A percentile compares a stretch with the other conserved stretches of the same genome.
Conservation (phyloP, 208 protist species). For the Acanthamoeba sp. region DNA sequence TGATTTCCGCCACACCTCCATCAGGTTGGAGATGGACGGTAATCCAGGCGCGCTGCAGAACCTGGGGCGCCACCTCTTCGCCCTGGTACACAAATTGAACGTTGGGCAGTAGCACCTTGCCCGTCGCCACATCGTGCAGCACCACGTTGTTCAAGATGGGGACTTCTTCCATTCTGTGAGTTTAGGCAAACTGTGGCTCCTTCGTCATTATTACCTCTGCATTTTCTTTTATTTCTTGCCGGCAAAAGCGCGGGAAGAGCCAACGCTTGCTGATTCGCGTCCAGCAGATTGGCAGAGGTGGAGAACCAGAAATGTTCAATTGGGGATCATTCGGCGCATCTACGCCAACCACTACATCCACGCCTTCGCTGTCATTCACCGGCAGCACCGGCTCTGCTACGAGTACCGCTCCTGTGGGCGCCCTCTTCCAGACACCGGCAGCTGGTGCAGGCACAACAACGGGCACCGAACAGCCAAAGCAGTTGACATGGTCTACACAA, state of each 20-base stretch:
- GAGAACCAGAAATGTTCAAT: not conserved
- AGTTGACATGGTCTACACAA: constrained; percentile 17
- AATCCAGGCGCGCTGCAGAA: constrained; percentile 27
- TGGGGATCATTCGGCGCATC: not conserved
- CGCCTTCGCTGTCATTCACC: not conserved
- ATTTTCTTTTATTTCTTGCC: not conserved
- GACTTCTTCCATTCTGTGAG: not conserved
- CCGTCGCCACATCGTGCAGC: constrained; percentile 32
- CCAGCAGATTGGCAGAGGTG: not conserved
- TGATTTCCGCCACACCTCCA: not conserved
- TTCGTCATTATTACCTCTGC: not conserved
- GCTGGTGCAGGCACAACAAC: not conserved
- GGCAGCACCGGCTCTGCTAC: not conserved
- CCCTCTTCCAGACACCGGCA: constrained; percentile 54
- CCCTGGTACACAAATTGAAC: constrained; percentile 42
- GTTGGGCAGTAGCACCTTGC: not conserved
- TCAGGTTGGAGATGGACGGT: not conserved
- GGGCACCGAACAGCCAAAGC: constrained; percentile 13
- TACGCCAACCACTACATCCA: not conserved
- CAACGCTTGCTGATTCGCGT: too few species aligned
- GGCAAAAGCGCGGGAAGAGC: not conserved
- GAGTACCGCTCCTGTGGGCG: not conserved
- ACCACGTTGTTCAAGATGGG: not conserved
- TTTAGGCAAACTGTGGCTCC: not conserved
- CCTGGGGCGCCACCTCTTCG: constrained; percentile 20